Base-by-base conservation (phyloP, 306 rosid genomes). In the Cucumis hystrix region DNA sequence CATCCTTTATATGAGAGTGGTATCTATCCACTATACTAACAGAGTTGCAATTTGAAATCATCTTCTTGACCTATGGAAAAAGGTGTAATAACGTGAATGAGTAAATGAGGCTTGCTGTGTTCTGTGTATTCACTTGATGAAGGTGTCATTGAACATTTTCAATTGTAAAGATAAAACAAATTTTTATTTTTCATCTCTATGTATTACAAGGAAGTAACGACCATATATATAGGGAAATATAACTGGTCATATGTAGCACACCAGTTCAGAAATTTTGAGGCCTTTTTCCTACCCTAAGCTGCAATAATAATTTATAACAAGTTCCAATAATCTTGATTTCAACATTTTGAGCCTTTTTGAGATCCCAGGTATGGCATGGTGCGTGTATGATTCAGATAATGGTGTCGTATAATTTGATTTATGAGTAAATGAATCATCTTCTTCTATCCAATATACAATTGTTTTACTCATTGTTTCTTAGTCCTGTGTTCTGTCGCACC, bases 151-250 rank as follows among this genome's bases (percentile, higher is more conserved):
- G 61, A 59, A 47, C 40, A 49, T 30, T 45, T 17, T 23, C 67
- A 28, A 20, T 77, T 20, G 73, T 39, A 28, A 47, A 40, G 59
- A 64, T 58, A 20, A 65, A n/a, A 54, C 78, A 79, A 51, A 60
- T 65, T 82, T 82, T 85, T 81, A 90, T 87, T 90, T 81, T 82
- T 65, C 86, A 77, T 77, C 78, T 81, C 75, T 72, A 81, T 79
- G 77, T 83, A 79, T 76, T 78, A 78, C 79, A 66, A 65, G 83
- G 83, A 78, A 39, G 79, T 35, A 78, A 56, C 71, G 40, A 68
- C 79, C 81, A 83, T 37, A 45, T 80, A 47, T 69, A 59, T 69
- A 25, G 64, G 52, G 40, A 52, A 52, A 85, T 74, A 51, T 82
- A 75, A 82, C 45, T 58, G 66, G 80, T 80, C 70, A 73, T 30